Conservation (phyloP, 257 asterid species). For the Capsicum pubescens region DNA sequence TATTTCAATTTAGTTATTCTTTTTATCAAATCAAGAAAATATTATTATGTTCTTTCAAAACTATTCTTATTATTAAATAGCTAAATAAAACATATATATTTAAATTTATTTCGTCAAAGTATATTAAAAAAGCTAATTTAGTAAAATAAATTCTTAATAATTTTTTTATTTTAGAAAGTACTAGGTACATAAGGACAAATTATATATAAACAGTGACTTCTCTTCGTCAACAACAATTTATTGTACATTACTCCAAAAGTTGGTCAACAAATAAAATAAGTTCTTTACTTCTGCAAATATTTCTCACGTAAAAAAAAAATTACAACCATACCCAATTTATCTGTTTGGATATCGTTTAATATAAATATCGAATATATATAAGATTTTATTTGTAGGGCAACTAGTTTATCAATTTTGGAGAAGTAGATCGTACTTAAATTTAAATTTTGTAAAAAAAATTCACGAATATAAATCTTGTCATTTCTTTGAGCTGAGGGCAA, state of each 20-base stretch:
- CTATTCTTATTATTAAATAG: no score
- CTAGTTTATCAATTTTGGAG: neutral
- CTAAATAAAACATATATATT: no score
- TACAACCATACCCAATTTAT: neutral
- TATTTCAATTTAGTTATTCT: no score
- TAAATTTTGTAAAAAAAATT: neutral
- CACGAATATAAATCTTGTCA: neutral
- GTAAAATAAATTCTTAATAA: no score
- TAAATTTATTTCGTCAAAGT: no score
- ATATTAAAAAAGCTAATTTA: no score
- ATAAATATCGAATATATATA: neutral
- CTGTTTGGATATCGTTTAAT: neutral
- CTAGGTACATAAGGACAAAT: no score
- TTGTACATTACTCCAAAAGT: neutral
- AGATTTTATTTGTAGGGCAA: no score
- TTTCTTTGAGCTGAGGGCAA: neutral
- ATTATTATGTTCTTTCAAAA: no score
- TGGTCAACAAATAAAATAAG: neutral
- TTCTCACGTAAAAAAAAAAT: neutral
- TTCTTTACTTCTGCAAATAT: neutral
- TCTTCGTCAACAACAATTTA: neutral
- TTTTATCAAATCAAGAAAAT: no score
- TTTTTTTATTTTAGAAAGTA: no score
- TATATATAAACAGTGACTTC: neutral
- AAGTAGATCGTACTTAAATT: neutral